Evolutionary conservation across 192 early-diverging fungal genomes (phyloP).

Genomic region (Backusella macrospora): DNA sequence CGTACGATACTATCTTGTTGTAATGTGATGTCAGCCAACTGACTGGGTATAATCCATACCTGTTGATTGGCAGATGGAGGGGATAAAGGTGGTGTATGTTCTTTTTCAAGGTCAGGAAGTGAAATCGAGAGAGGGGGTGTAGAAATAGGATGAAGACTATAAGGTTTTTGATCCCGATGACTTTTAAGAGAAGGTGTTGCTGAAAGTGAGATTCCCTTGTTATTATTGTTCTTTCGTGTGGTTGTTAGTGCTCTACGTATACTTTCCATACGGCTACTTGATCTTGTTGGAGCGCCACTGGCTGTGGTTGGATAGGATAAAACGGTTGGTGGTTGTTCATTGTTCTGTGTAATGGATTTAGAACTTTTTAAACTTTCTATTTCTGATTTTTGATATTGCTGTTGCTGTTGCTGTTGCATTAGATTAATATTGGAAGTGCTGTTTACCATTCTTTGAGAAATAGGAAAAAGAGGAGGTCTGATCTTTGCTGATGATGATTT

Average conservation of each 20-base stretch:
- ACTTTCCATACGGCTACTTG: constrained; percentile 4
- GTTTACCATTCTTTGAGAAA: constrained; percentile 8
- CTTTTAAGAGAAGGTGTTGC: not conserved
- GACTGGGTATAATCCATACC: constrained; percentile 7
- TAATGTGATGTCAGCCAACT: not conserved
- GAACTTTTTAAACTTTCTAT: not conserved
- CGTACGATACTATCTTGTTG: constrained; percentile 15
- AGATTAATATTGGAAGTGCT: not conserved
- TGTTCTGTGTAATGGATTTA: constrained; percentile 9
- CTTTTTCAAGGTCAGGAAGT: constrained; percentile 16
- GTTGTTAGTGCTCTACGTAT: constrained; percentile 22
- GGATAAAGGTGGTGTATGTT: constrained; percentile 16
- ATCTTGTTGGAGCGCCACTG: not conserved
- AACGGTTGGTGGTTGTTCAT: not conserved
- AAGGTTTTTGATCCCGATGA: constrained; percentile 1
- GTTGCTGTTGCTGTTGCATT: not conserved
- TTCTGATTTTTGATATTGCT: not conserved
- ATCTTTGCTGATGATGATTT: not conserved
- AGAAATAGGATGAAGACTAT: constrained; percentile 7
- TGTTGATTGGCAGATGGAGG: constrained; percentile 19
- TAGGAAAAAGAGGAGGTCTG: constrained; percentile 11
- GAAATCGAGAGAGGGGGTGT: not conserved
- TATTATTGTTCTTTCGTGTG: not conserved
- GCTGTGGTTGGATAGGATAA: no score
- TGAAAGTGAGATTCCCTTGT: not conserved